These are phyloP conservation scores for Austroboletus festivus DNA, from an alignment of 768 basidiomycete species.

Conservation along the genomic window DNA sequence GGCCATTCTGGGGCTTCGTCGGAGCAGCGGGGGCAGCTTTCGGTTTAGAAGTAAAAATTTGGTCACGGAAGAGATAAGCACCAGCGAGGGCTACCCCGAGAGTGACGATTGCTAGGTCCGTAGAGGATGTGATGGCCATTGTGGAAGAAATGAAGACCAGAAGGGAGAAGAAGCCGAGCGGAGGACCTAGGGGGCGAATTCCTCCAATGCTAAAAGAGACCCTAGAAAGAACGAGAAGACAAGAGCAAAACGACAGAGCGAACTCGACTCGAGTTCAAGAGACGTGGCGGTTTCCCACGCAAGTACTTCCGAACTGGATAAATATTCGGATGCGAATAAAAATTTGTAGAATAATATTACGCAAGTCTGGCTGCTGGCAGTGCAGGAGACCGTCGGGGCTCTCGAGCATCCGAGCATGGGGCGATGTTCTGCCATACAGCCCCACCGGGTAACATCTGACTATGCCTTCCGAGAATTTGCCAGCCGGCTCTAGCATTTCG, in stretches of 20 bases:
- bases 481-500: too few species aligned
- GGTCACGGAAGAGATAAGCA: slow-evolving; percentile 80
- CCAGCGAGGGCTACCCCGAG: slow-evolving; percentile 75
- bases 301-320: slow-evolving; percentile 21
- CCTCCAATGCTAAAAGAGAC: background rate
- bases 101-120: slow-evolving; percentile 70
- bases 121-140: slow-evolving; percentile 63
- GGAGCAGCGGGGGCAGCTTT: slow-evolving; percentile 49
- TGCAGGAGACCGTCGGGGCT: too few species aligned
- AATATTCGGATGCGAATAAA: slow-evolving; percentile 19
- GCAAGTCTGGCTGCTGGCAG: too few species aligned
- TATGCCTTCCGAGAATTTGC: too few species aligned
- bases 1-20: slow-evolving; percentile 53
- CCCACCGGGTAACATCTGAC: too few species aligned
- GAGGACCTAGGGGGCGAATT: background rate
- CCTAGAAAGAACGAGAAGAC: slow-evolving; percentile 7
- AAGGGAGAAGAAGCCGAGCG: background rate
- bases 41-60: slow-evolving; percentile 66
- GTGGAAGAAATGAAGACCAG: slow-evolving; percentile 10
- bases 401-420: too few species aligned
- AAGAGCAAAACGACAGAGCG: slow-evolving; percentile 10
- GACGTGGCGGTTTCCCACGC: slow-evolving; percentile 41
- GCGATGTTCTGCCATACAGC: too few species aligned
- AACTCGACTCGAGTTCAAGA: slow-evolving; percentile 27
- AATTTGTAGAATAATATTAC: slow-evolving; percentile 1